phyloP scores from a whole-genome alignment of 1,284 basidiomycete species.

The Agaricales sp. region DNA sequence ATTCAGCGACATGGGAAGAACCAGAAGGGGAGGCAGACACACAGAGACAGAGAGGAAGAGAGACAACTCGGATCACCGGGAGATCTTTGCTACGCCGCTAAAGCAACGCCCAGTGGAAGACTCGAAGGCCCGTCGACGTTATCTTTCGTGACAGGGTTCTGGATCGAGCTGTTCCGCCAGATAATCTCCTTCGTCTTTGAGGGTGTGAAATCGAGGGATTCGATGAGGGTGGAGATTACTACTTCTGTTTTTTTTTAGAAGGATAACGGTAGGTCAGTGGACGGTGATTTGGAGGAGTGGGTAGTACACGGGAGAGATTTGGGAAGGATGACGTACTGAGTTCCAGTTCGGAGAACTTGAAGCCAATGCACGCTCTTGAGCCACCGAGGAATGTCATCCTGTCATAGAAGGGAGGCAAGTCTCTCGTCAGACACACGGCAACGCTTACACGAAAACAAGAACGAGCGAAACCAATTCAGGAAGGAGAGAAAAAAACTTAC shows the following conservation, averaged over 20 bases:
- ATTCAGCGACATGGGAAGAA: too few species aligned
- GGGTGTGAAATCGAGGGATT: neutral
- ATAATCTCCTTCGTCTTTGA: neutral
- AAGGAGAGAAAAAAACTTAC: neutral
- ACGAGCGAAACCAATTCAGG: too few species aligned
- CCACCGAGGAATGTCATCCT: neutral
- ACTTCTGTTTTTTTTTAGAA: neutral
- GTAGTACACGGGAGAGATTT: neutral
- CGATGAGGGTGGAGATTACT: neutral
- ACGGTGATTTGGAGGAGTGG: too few species aligned
- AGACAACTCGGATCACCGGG: too few species aligned
- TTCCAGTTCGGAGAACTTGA: neutral
- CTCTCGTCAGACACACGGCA: too few species aligned
- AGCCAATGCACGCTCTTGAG: neutral
- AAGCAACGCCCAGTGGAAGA: neutral
- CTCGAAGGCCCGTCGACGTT: neutral
- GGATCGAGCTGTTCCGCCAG: neutral
- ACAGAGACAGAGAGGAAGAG: too few species aligned
- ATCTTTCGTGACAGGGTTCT: neutral
- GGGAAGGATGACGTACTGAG: neutral
- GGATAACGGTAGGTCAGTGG: neutral
- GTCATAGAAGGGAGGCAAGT: neutral
- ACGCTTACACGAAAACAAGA: neutral
- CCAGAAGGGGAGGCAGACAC: too few species aligned
- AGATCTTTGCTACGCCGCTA: too few species aligned